A percentile compares a stretch with the other conserved stretches of the same genome.
Conservation (phyloP, 805 yeast genomes). For the Spathaspora gorwiae region DNA sequence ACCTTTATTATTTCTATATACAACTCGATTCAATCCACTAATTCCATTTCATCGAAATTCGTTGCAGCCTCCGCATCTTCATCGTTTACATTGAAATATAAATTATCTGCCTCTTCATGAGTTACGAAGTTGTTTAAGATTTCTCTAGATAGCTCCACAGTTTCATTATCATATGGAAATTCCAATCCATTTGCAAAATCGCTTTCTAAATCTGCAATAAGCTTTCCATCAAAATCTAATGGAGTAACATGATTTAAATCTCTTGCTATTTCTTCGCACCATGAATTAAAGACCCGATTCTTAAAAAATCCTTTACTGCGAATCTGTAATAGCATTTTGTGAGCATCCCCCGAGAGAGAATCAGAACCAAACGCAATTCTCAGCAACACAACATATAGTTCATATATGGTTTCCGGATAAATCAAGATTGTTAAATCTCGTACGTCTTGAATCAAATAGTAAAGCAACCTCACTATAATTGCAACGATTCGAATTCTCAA, state of each 20-base stretch:
- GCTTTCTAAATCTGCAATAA: constrained; percentile 33
- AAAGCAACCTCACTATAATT: constrained; percentile 34
- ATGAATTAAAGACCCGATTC: constrained; percentile 38
- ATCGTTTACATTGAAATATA: constrained; percentile 62
- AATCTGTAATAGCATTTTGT: constrained; percentile 30
- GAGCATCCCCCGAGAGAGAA: constrained; percentile 35
- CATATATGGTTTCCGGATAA: constrained; percentile 39
- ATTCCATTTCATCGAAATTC: constrained; percentile 20
- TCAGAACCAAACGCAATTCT: constrained; percentile 49
- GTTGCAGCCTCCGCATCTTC: constrained; percentile 13
- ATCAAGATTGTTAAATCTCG: constrained; percentile 28
- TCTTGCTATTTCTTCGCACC: constrained; percentile 40
- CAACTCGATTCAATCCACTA: constrained; percentile 8
- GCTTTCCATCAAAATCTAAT: constrained; percentile 13
- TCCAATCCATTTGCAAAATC: constrained; percentile 56
- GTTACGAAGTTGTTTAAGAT: constrained; percentile 64
- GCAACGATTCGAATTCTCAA: constrained; percentile 39
- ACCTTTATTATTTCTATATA: no score
- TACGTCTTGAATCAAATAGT: constrained; percentile 32
- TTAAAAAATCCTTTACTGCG: constrained; percentile 25
- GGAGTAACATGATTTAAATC: constrained; percentile 27
- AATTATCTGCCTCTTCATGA: constrained; percentile 73
- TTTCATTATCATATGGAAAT: constrained; percentile 55
- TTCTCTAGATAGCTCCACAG: constrained; percentile 66
- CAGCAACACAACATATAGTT: constrained; percentile 47